These are phyloP conservation scores for Pulveroboletus sp. DNA, from an alignment of 768 basidiomycete genomes.

Conservation along the genomic window DNA sequence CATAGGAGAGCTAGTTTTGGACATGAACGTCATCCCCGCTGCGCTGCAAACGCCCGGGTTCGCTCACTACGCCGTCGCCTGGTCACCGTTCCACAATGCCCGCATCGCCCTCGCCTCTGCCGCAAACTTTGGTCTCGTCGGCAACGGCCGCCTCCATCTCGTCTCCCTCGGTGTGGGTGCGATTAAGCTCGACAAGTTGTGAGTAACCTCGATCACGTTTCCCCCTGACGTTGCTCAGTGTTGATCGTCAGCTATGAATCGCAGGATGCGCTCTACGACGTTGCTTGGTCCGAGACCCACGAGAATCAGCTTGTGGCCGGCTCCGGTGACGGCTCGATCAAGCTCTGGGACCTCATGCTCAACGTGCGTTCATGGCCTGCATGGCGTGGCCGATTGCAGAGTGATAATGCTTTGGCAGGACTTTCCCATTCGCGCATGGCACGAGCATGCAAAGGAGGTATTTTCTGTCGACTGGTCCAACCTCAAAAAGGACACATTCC, in stretches of 20 bases:
- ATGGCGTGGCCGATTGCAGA: slow-evolving; percentile 21
- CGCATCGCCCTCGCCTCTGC: slow-evolving; percentile 77
- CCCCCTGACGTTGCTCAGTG: slow-evolving; percentile 9
- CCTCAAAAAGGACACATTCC: slow-evolving; percentile 81
- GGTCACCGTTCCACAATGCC: slow-evolving; percentile 81
- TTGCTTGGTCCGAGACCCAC: slow-evolving; percentile 93
- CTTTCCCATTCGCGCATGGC: slow-evolving; percentile 86
- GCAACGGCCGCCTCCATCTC: slow-evolving; percentile 85
- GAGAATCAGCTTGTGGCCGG: slow-evolving; percentile 90
- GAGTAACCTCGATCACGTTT: slow-evolving; percentile 35
- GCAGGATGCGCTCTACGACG: slow-evolving; percentile 84
- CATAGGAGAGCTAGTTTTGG: slow-evolving; percentile 47
- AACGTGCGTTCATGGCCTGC: slow-evolving; percentile 45
- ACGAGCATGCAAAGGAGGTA: slow-evolving; percentile 90
- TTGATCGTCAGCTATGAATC: slow-evolving; percentile 67
- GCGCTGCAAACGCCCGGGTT: slow-evolving; percentile 73
- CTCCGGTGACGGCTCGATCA: slow-evolving; percentile 87
- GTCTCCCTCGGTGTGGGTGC: slow-evolving; percentile 47
- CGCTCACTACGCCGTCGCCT: slow-evolving; percentile 75
- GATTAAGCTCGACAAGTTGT: slow-evolving; percentile 66
- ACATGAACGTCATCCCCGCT: slow-evolving; percentile 46
- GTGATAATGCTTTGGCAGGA: slow-evolving; percentile 51
- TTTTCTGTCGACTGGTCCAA: slow-evolving; percentile 97
- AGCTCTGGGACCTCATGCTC: slow-evolving; percentile 85
- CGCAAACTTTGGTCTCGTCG: slow-evolving; percentile 92